Percentiles rank a stretch among this genome's conserved stretches.
Conservation (phyloP, 106 monocot species). For the Apostasia shenzhenica region DNA sequence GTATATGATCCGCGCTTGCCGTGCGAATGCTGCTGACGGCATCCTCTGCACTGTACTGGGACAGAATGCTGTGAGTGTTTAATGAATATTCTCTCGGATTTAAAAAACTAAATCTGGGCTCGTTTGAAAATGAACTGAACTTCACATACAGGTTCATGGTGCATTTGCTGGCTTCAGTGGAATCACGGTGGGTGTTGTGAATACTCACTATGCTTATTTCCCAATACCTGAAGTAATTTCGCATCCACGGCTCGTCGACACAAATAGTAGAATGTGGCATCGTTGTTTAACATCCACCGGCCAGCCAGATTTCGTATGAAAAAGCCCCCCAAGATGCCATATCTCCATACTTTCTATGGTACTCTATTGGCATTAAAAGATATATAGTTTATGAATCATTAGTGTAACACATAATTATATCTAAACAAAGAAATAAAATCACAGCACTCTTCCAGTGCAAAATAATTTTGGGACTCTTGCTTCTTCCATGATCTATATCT, state of each 20-base stretch:
- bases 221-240: conserved; percentile 74
- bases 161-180: conserved; percentile 88
- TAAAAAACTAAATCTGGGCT: too few relatives aligned
- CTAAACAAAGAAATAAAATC: too few relatives aligned
- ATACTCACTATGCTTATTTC: conserved; percentile 71
- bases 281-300: conserved; percentile 83
- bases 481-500: too few relatives aligned
- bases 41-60: conserved; percentile 96
- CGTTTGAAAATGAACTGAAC: not conserved
- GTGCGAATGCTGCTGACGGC: conserved; percentile 92
- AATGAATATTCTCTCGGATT: not conserved
- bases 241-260: conserved; percentile 46
- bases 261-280: conserved; percentile 90
- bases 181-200: conserved; percentile 65
- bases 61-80: conserved; percentile 75
- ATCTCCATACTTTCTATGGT: too few relatives aligned
- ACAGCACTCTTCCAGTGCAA: too few relatives aligned
- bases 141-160: conserved; percentile 61
- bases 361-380: too few relatives aligned
- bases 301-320: conserved; percentile 65
- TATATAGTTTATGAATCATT: too few relatives aligned
- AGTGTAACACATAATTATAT: too few relatives aligned
- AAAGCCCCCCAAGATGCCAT: too few relatives aligned
- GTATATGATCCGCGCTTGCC: conserved; percentile 82
- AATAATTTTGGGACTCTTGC: too few relatives aligned